Evolutionary conservation across 495 filamentous ascomycete genomes (phyloP), one percentile per base, ranked within the genome.

Genomic region (Neurospora sp.): DNA sequence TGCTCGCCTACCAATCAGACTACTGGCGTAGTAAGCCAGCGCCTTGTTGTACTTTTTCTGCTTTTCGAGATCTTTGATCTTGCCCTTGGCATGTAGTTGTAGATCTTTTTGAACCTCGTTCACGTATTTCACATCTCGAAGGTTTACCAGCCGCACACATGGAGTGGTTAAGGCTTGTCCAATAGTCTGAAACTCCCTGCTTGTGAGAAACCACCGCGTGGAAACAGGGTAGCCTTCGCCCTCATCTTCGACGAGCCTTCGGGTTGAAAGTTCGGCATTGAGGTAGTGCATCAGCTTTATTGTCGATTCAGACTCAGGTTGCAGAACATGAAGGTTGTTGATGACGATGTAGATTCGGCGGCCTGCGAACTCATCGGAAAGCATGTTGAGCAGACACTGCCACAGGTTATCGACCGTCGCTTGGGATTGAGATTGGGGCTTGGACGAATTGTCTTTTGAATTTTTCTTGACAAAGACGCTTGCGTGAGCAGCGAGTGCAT

Each of bases 1-100:
- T 13, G 80, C 79, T 24, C 79, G 80, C 31, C 73, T 77, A 2
- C 80, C 80, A 19, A 82, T 79, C 2, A 82, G 74, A 73, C 77
- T 81, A 69, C 80, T 79, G 5, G 80, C 78, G 54, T 79, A 82
- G 40, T 81, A 82, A n/a, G 80, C 71, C 1, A 82, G 70, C 6
- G 80, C 79, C 62, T 80, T 82, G 48, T 77, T 81, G 66, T 82
- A 82, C 2, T 74, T 74, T 76, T 82, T 82, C 43, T 76, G 72
- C 13, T 79, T 73, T 38, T 78, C 77, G 2, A 82, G 77, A 11
- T 78, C 75, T 36, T 76, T 71, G 31, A 79, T 74, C 69, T 31
- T 75, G 15, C 31, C 40, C 45, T 42, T 31, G 17, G 69, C 72
- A 34, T 73, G 69, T 34, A 24, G n/a, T 13, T 59, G 28, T 24